Percentiles rank a stretch among this genome's conserved stretches.
phyloP scores from a whole-genome alignment of 2,329 filamentous ascomycete genomes.

The Aspergillus eucalypticola region DNA sequence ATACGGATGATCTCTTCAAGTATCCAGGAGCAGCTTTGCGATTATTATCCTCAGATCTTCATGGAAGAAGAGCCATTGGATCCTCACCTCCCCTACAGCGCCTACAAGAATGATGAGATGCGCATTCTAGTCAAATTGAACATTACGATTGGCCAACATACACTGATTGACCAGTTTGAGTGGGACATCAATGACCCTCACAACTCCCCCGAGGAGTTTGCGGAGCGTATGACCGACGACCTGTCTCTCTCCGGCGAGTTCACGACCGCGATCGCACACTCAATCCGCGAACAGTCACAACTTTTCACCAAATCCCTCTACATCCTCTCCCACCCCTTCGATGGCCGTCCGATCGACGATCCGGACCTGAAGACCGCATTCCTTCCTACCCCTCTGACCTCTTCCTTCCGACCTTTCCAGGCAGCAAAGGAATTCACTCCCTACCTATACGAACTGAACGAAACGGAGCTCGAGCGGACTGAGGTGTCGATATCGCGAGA shows the following conservation, averaged over 20 bases:
- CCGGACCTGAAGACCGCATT: slow-evolving; percentile 84
- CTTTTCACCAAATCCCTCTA: slow-evolving; percentile 93
- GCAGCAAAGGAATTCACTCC: slow-evolving; percentile 92
- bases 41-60: slow-evolving; percentile 90
- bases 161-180: slow-evolving; percentile 94
- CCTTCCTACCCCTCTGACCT: slow-evolving; percentile 76
- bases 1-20: slow-evolving; percentile 66
- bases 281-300: slow-evolving; percentile 93
- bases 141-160: slow-evolving; percentile 94
- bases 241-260: slow-evolving; percentile 93
- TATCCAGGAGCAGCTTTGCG: slow-evolving; percentile 84
- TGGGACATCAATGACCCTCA: slow-evolving; percentile 97
- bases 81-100: slow-evolving; percentile 82
- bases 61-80: slow-evolving; percentile 89
- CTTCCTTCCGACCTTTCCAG: slow-evolving; percentile 85
- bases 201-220: slow-evolving; percentile 95
- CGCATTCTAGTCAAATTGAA: slow-evolving; percentile 92
- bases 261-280: slow-evolving; percentile 94
- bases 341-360: slow-evolving; percentile 89
- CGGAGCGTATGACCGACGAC: slow-evolving; percentile 82
- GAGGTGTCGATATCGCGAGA: slow-evolving; percentile 93
- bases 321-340: slow-evolving; percentile 90
- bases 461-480: slow-evolving; percentile 83
- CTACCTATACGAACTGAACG: slow-evolving; percentile 90
- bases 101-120: slow-evolving; percentile 99